These are phyloP conservation scores for Hericium erinaceus DNA, from an alignment of 768 basidiomycete genomes.

Conservation along the genomic window DNA sequence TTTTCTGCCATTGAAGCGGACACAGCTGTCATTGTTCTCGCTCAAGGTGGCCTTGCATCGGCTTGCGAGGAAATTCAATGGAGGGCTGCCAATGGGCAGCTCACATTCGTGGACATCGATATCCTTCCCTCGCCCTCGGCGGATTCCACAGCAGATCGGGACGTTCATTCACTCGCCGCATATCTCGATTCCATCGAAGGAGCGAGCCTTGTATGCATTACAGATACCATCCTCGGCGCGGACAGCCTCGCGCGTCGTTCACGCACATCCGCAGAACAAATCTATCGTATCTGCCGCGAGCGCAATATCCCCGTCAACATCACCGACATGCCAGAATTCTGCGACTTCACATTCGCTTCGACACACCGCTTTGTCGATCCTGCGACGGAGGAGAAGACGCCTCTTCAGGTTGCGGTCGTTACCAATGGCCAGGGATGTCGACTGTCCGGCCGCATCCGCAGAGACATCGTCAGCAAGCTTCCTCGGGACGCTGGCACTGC, in stretches of 20 bases:
- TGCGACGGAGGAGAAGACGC: constrained; percentile 32
- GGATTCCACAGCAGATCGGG: constrained; percentile 21
- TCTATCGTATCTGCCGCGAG: constrained; percentile 45
- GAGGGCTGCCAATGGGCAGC: constrained; percentile 45
- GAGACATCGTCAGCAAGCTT: constrained; percentile 73
- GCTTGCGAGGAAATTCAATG: constrained; percentile 70
- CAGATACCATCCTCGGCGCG: constrained; percentile 55
- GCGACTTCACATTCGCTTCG: constrained; percentile 84
- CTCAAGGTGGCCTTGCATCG: constrained; percentile 33
- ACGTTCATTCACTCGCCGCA: constrained; percentile 37
- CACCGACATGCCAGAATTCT: constrained; percentile 79
- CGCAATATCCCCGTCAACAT: constrained; percentile 72
- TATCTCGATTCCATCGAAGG: constrained; percentile 30
- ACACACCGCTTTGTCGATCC: constrained; percentile 70
- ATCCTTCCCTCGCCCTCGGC: constrained; percentile 29
- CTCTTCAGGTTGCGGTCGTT: constrained; percentile 73
- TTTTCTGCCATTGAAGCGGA: constrained; percentile 78
- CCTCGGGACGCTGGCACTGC: constrained; percentile 68
- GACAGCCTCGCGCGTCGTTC: constrained; percentile 29
- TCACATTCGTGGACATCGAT: constrained; percentile 51
- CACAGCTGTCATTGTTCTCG: constrained; percentile 57
- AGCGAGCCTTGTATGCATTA: constrained; percentile 62
- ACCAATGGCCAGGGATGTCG: constrained; percentile 91
- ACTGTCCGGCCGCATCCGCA: constrained; percentile 64
- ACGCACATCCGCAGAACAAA: constrained; percentile 42